These are phyloP conservation scores for Goffeauzyma gilvescens DNA, from an alignment of 768 basidiomycete genomes.

Conservation along the genomic window DNA sequence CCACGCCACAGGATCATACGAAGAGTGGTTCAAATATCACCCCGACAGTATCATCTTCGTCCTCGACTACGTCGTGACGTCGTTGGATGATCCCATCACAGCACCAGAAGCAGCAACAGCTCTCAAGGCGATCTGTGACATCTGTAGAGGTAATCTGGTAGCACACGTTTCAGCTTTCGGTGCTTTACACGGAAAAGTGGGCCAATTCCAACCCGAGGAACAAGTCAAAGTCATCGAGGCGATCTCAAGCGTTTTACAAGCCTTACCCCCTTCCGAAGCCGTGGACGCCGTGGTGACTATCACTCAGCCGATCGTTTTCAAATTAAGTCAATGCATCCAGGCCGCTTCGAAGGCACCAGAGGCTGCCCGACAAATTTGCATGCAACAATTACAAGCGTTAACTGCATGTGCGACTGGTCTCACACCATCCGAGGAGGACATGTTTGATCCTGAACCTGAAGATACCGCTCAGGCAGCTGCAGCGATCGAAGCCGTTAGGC, in stretches of 20 bases:
- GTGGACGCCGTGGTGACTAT: conserved; percentile 64
- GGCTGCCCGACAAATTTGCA: conserved; percentile 46
- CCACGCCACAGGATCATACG: conserved; percentile 25
- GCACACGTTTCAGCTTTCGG: conserved; percentile 70
- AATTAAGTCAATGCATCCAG: conserved; percentile 36
- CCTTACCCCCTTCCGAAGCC: conserved; percentile 56
- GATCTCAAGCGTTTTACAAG: conserved; percentile 83
- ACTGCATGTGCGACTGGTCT: conserved; percentile 74
- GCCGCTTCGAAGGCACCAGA: conserved; percentile 36
- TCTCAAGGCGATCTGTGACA: conserved; percentile 69
- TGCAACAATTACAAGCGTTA: conserved; percentile 59
- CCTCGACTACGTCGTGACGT: conserved; percentile 45
- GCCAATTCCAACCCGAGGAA: conserved; percentile 37
- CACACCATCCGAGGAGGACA: conserved; percentile 52
- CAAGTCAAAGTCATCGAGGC: conserved; percentile 79
- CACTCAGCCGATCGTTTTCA: conserved; percentile 52
- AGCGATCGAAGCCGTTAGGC: conserved; percentile 43
- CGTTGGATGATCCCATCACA: conserved; percentile 32
- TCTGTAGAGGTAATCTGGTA: conserved; percentile 65
- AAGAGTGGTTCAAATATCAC: conserved; percentile 33
- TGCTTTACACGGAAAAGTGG: conserved; percentile 57
- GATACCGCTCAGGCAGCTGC: conserved; percentile 35
- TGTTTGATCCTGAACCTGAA: conserved; percentile 44
- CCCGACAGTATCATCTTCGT: conserved; percentile 47
- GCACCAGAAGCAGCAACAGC: conserved; percentile 51